phyloP scores from a whole-genome alignment of 495 filamentous ascomycete species.

The Neurospora sp. region DNA sequence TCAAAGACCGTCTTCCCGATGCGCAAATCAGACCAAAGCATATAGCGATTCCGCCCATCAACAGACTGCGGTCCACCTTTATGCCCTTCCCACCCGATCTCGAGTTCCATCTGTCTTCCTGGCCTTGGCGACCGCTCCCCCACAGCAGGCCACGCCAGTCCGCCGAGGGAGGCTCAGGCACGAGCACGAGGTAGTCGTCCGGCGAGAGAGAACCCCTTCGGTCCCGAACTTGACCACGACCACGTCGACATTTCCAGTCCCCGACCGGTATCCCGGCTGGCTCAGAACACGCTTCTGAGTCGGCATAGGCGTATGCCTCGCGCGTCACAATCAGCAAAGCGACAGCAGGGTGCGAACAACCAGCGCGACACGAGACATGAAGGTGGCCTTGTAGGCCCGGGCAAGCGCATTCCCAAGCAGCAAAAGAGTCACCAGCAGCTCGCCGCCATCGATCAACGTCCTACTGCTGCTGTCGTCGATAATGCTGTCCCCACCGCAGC shows the following conservation, averaged over 20 bases:
- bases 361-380: conserved; percentile 74
- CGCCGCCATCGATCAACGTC: conserved; percentile 15
- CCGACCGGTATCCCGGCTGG: conserved; percentile 23
- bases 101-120: background rate
- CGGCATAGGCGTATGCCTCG: conserved; percentile 59
- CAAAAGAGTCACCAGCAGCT: conserved; percentile 38
- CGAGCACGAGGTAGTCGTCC: background rate
- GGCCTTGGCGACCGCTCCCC: background rate
- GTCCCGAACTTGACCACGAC: background rate
- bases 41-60: background rate
- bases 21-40: background rate
- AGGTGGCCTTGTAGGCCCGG: conserved; percentile 75
- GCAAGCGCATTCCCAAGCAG: conserved; percentile 57
- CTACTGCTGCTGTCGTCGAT: conserved; percentile 17
- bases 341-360: conserved; percentile 53
- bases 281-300: conserved; percentile 43
- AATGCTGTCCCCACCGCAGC: conserved; percentile 26
- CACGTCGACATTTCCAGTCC: conserved; percentile 1
- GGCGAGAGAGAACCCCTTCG: background rate
- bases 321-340: conserved; percentile 53
- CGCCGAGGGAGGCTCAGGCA: background rate
- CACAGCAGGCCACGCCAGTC: background rate
- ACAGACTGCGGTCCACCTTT: background rate
- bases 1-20: background rate
- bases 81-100: background rate